phyloP scores from a whole-genome alignment of 2,329 filamentous ascomycete genomes.

The Fusarium keratoplasticum region DNA sequence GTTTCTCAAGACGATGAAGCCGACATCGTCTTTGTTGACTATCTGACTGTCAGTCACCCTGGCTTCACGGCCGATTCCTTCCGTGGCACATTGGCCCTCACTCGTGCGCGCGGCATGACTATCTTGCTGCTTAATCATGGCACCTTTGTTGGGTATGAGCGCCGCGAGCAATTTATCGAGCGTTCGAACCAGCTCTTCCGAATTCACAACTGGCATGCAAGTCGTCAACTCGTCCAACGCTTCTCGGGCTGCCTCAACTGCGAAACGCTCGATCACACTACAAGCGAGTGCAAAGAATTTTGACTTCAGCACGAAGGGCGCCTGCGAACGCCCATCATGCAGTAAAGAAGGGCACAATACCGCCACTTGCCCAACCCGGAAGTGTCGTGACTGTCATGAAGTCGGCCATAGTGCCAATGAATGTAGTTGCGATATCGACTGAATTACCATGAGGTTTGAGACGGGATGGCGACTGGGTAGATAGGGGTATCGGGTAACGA shows the following conservation, averaged over 20 bases:
- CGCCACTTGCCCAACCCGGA: not conserved
- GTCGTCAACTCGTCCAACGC: not conserved
- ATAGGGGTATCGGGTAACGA: conserved; percentile 34
- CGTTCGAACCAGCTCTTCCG: not conserved
- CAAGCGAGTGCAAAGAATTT: not conserved
- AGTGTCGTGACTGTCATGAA: not conserved
- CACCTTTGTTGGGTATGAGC: not conserved
- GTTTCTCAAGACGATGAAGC: not conserved
- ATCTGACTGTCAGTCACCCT: not conserved
- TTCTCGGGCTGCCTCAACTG: not conserved
- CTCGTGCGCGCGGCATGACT: not conserved
- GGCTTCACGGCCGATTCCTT: not conserved
- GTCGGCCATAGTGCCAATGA: not conserved
- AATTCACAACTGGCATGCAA: not conserved
- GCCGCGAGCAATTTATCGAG: too few relatives aligned
- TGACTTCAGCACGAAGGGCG: not conserved
- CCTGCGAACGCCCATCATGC: not conserved
- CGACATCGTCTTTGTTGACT: not conserved
- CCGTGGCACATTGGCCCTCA: not conserved
- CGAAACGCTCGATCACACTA: not conserved
- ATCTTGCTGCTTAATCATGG: not conserved
- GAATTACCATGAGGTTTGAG: not conserved
- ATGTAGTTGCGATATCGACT: not conserved
- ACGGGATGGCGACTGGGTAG: not conserved
- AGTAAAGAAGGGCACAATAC: not conserved